Base-by-base conservation (phyloP, 2,329 filamentous ascomycete genomes). In the Diaporthe nobilis region DNA sequence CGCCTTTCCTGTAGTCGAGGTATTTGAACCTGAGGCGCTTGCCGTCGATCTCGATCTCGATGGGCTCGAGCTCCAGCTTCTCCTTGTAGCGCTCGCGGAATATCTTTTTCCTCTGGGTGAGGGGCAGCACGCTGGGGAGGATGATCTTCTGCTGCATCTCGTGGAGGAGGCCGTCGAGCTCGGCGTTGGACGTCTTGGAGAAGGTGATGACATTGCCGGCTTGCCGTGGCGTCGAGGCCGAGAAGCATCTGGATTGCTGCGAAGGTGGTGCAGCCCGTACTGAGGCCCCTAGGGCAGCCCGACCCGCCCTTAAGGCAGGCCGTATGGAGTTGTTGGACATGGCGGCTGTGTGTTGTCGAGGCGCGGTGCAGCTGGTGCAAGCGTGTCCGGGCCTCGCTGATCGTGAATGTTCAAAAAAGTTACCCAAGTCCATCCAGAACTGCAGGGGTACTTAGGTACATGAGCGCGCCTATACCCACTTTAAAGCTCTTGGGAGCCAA, bases 101-200 rank as follows among this genome's bases (percentile, higher is more conserved):
- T 79, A 94, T 83, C 76, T 89, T 86, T 78, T 88, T 85, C 79
- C 86, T 88, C 83, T 93, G 89, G 70, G 84, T 82, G 39, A 81
- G 75, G 31, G 88, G 86, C 39, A 94, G 89, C 81, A 91, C 89
- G 44, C 87, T 83, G n/a, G 92, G 92, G 57, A 94, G 83, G 81
- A 94, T 89, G 82, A 92, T 87, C 78, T 89, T 89, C 61, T 87
- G 83, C 78, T 92, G 90, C 80, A 93, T 87, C 31, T 80, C 82
- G 55, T 83, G 81, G 77, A 94, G 88, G 44, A 88, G 80, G 17
- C 82, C 75, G 81, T 92, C 88, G 76, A 94, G 87, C 73, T 90
- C 85, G 31, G 85, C 78, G 58, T 88, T 88, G 20, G 89, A 89
- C 6, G 90, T 88, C 71, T 86, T 84, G 10, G 84, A 81, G 80